A percentile compares a stretch with the other conserved stretches of the same genome.
Conservation (phyloP, 345 rosid genomes). For the Iberis pinnata region DNA sequence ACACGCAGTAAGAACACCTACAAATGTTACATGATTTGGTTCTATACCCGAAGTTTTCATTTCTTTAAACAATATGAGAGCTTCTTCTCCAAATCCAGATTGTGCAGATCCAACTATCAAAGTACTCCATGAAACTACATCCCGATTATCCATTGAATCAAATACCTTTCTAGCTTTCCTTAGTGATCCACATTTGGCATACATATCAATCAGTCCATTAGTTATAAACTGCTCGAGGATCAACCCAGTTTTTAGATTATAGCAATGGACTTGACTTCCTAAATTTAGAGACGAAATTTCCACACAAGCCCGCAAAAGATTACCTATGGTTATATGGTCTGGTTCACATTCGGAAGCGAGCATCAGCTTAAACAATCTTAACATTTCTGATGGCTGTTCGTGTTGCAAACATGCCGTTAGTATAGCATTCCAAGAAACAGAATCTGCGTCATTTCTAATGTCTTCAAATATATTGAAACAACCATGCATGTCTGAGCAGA, state of each 20-base stretch:
- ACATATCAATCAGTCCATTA: constrained; percentile 67
- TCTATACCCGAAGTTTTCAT: constrained; percentile 45
- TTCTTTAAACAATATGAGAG: constrained; percentile 45
- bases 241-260: constrained; percentile 44
- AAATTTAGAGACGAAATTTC: constrained; percentile 54
- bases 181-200: constrained; percentile 65
- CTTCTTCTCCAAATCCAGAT: constrained; percentile 62
- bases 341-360: constrained; percentile 39
- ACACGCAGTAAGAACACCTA: constrained; percentile 65
- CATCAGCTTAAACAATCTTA: constrained; percentile 52
- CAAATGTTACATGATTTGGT: constrained; percentile 54
- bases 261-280: constrained; percentile 60
- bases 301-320: constrained; percentile 50
- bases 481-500: constrained; percentile 35
- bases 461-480: constrained; percentile 49
- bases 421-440: constrained; percentile 67
- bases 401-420: constrained; percentile 58
- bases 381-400: constrained; percentile 41
- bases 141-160: constrained; percentile 41
- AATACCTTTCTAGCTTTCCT: constrained; percentile 41
- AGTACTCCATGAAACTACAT: constrained; percentile 72
- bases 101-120: constrained; percentile 71
- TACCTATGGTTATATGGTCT: constrained; percentile 47
- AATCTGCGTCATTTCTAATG: constrained; percentile 39
- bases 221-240: constrained; percentile 35